Evolutionary conservation across 1,284 basidiomycete species (phyloP), one percentile per base, ranked within the genome.

Genomic region (Fomitopsis palustris): DNA sequence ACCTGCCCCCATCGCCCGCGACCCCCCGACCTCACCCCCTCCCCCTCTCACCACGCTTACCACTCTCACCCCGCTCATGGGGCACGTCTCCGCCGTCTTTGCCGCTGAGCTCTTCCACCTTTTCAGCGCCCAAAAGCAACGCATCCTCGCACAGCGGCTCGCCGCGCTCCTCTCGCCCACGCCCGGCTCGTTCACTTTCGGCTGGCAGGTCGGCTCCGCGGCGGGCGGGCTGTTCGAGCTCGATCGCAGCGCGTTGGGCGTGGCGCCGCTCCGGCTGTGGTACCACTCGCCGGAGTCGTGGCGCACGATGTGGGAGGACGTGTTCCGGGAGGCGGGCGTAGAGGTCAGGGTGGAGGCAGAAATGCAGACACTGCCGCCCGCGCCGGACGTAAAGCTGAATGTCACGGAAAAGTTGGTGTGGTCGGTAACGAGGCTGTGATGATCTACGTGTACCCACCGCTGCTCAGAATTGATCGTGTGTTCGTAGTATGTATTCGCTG

Each of bases 91-190:
- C 10, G 79, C 74, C 12, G 79, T 84, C 31, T 77, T 81, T 62
- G 73, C 77, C 6, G 78, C 78, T 9, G 67, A 76, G 1, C 76
- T 83, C 66, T 84, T 83, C 69, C 81, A 84, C 64, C 72, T 83
- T 21, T 83, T 83, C 68, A 62, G 70, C 53, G 74, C 81, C 62
- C 74, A 21, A 16, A 42, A 19, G 16, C 10, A 19, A n/a, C 39
- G 8, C 39, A n/a, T 16, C 39, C 39, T 42, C 39, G n/a, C 39
- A n/a, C n/a, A 42, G 39, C 6, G 9, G n/a, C 3, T 19, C 21
- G 21, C 21, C 21, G 39, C 17, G 21, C 39, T 19, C 38, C n/a
- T 39, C 14, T 1, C 72, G 38, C 38, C 16, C 38, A 16, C 38
- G 38, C 38, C 38, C 38, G 38, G 16, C 38, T 17, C 14, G 16